Base-by-base conservation (phyloP, 1,284 basidiomycete species). In the Athelia psychrophila region DNA sequence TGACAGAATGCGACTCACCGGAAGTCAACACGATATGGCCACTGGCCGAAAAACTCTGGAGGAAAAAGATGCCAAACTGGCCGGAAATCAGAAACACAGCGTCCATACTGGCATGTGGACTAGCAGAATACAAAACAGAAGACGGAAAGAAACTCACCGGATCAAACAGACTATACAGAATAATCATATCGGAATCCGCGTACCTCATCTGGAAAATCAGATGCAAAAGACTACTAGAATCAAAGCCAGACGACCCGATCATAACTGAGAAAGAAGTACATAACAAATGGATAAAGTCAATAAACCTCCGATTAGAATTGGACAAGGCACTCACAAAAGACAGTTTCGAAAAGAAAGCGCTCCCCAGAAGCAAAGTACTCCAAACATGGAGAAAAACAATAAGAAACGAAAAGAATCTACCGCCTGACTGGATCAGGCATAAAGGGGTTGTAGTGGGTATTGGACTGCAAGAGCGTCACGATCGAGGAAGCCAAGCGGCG, bases 381-480 rank as follows among this genome's bases (percentile, higher is more conserved):
- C 19, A 48, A 2, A 58, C 57, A 18, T 58, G 53, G 57, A 50
- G 48, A 47, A 47, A 49, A 1, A 30, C 48, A 4, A 42, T 58
- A 8, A 36, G 38, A 33, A 42, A 49, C 6, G 54, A 58, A 47
- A 33, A 46, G 8, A n/a, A 30, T 3, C 53, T 58, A 20, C 58
- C 55, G 24, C 35, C 47, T 20, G 50, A 60, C 30, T 60, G 58
- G 58, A 51, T 52, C 5, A 47, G 25, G 6, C 24, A 35, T 5
- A 16, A 47, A 42, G 54, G 54, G 58, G 58, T 59, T 59, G 57
- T 56, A 59, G 58, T 56, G 58, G 56, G 56, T 59, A 57, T 58
- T 40, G 40, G 30, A 23, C 44, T 6, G 16, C 9, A 23, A n/a
- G 25, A 23, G 19, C 22, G 23, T 4, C 9, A n/a, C 15, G 20